Percentiles rank a stretch among this genome's conserved stretches.
Evolutionary conservation across 23 red algal species (phyloP).

Genomic region (Cyanidium caldarium): DNA sequence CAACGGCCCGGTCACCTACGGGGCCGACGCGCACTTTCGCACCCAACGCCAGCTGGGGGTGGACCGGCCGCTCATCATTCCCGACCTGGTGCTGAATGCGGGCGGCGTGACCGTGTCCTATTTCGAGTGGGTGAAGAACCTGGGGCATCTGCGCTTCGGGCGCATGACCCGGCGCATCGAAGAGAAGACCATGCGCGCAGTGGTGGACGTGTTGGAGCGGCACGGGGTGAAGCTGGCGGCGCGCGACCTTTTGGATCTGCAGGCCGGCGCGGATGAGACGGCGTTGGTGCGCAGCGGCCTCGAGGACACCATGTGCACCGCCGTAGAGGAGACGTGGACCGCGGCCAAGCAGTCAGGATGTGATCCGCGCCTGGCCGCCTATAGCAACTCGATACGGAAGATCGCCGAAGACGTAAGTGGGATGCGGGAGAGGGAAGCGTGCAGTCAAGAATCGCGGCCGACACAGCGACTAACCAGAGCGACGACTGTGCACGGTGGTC

Average conservation of each 20-base stretch:
- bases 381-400: conserved; percentile 42
- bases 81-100: conserved; percentile 77
- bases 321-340: conserved; percentile 27
- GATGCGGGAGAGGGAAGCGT: neutral
- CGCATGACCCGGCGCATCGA: conserved; percentile 72
- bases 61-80: conserved; percentile 19
- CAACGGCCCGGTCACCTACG: conserved; percentile 71
- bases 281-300: conserved; percentile 65
- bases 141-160: conserved; percentile 75
- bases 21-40: conserved; percentile 57
- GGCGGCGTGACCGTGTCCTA: conserved; percentile 86
- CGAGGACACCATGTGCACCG: conserved; percentile 82
- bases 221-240: conserved; percentile 56
- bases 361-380: conserved; percentile 45
- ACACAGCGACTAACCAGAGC: neutral
- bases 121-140: conserved; percentile 93
- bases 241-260: conserved; percentile 13
- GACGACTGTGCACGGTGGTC: neutral
- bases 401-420: conserved; percentile 25
- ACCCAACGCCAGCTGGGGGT: conserved; percentile 17
- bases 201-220: conserved; percentile 51
- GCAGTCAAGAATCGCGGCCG: neutral
- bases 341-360: conserved; percentile 39
- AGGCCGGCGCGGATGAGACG: conserved; percentile 68
- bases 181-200: conserved; percentile 43